Percentiles rank a stretch among this genome's conserved stretches.
phyloP scores from a whole-genome alignment of 192 early-diverging fungal genomes.

The Coemansia sp. region DNA sequence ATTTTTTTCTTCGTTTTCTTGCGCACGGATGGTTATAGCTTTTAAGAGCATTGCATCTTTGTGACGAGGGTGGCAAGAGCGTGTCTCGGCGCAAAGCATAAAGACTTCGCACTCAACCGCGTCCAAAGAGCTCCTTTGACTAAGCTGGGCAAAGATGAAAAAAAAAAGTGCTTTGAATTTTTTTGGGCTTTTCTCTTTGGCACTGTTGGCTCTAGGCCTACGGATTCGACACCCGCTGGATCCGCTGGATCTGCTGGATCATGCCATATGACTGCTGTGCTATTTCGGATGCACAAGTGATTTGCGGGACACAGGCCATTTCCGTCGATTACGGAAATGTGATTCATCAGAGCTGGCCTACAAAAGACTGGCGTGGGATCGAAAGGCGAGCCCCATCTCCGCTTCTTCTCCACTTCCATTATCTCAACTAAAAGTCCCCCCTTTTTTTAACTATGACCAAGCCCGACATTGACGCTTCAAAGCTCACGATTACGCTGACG shows the following conservation, averaged over 20 bases:
- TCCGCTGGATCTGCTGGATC: too few species aligned
- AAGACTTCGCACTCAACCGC: constrained; percentile 2
- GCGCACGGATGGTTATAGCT: not conserved
- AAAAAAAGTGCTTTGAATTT: not conserved
- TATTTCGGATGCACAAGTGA: not conserved
- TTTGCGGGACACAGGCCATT: not conserved
- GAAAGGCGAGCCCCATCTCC: not conserved
- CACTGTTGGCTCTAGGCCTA: not conserved
- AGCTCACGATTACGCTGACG: constrained; percentile 45
- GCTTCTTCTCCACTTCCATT: not conserved
- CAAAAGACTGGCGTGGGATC: not conserved
- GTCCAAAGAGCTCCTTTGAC: not conserved
- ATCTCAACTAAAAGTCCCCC: not conserved
- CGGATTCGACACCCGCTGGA: not conserved
- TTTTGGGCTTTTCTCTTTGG: not conserved
- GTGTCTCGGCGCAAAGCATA: constrained; percentile 7
- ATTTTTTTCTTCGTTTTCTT: not conserved
- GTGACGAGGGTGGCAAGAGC: not conserved
- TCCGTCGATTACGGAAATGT: not conserved
- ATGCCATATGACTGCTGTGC: not conserved
- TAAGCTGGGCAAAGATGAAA: too few species aligned
- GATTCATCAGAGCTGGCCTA: not conserved
- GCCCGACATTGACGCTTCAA: constrained; percentile 43
- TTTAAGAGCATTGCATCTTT: not conserved
- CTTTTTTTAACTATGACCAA: constrained; percentile 19